Conservation (phyloP, 2,329 filamentous ascomycete genomes). For the Xylariaceae sp. region DNA sequence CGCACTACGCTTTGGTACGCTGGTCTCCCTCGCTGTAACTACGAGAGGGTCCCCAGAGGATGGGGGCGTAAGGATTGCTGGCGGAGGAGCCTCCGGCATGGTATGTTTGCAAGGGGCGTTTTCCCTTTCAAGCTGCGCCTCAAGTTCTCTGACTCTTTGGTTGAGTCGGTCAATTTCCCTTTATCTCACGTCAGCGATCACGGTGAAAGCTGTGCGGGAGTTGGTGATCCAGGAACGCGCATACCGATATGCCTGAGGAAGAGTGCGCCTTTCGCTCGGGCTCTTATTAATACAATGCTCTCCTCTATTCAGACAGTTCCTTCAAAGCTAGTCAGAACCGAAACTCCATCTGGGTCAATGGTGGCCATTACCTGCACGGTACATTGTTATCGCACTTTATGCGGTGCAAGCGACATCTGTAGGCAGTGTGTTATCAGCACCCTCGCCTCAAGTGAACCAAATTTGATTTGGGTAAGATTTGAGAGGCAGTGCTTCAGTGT, state of each 20-base stretch:
- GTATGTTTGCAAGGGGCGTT: slow-evolving; percentile 4
- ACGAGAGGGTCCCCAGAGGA: slow-evolving; percentile 7
- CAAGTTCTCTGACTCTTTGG: slow-evolving; percentile 28
- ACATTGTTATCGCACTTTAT: slow-evolving; percentile 36
- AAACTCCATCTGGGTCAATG: not conserved
- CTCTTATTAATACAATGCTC: slow-evolving; percentile 31
- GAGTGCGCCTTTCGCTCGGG: slow-evolving; percentile 26
- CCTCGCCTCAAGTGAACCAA: no score
- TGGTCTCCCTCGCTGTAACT: not conserved
- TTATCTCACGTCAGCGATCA: not conserved
- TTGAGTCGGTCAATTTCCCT: slow-evolving; percentile 34
- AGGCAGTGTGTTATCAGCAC: not conserved
- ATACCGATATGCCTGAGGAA: slow-evolving; percentile 24
- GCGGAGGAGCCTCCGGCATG: not conserved
- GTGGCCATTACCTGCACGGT: slow-evolving; percentile 27
- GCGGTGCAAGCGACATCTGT: slow-evolving; percentile 35
- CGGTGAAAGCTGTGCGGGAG: not conserved
- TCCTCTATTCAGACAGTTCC: slow-evolving; percentile 33
- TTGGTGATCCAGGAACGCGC: slow-evolving; percentile 1
- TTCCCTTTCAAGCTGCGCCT: slow-evolving; percentile 20
- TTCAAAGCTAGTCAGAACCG: not conserved
- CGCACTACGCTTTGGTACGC: slow-evolving; percentile 1
- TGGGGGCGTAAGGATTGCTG: slow-evolving; percentile 11
- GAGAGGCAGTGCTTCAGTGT: not conserved
- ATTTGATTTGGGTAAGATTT: no score